phyloP scores from a whole-genome alignment of 2,329 filamentous ascomycete genomes.

The Grosmannia huntii region DNA sequence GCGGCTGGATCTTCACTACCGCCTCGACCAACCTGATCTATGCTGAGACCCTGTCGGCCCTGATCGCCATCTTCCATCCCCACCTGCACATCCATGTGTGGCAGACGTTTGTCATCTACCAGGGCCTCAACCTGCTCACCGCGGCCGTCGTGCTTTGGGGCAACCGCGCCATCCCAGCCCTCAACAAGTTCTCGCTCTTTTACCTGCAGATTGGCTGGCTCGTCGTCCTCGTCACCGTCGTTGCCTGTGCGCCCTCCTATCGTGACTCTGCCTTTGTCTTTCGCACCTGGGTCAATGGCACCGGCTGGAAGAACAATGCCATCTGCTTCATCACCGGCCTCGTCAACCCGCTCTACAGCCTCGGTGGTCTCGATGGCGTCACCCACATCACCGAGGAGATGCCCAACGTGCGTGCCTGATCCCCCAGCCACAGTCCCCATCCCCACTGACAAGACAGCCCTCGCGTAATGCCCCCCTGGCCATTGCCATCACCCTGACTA shows the following conservation, averaged over 20 bases:
- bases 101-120: slow-evolving; percentile 34
- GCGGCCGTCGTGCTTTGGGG: slow-evolving; percentile 33
- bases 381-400: slow-evolving; percentile 39
- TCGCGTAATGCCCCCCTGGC: slow-evolving; percentile 25
- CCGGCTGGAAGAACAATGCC: slow-evolving; percentile 36
- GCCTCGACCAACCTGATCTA: slow-evolving; percentile 32
- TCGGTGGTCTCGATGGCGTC: slow-evolving; percentile 33
- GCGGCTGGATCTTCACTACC: slow-evolving; percentile 29
- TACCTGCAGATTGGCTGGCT: slow-evolving; percentile 35
- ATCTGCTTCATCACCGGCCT: slow-evolving; percentile 38
- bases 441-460: slow-evolving; percentile 13
- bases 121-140: slow-evolving; percentile 29
- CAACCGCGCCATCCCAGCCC: slow-evolving; percentile 26
- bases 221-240: slow-evolving; percentile 32
- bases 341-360: slow-evolving; percentile 32
- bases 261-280: slow-evolving; percentile 36
- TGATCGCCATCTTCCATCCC: slow-evolving; percentile 27
- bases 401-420: slow-evolving; percentile 26
- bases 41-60: slow-evolving; percentile 26
- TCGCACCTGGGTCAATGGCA: slow-evolving; percentile 37
- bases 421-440: not conserved
- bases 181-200: slow-evolving; percentile 31
- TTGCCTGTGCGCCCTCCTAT: slow-evolving; percentile 30
- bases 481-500: slow-evolving; percentile 16
- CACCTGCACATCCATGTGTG: slow-evolving; percentile 28